Conservation (phyloP, 2,329 filamentous ascomycete genomes). For the Penicillium glabrum region DNA sequence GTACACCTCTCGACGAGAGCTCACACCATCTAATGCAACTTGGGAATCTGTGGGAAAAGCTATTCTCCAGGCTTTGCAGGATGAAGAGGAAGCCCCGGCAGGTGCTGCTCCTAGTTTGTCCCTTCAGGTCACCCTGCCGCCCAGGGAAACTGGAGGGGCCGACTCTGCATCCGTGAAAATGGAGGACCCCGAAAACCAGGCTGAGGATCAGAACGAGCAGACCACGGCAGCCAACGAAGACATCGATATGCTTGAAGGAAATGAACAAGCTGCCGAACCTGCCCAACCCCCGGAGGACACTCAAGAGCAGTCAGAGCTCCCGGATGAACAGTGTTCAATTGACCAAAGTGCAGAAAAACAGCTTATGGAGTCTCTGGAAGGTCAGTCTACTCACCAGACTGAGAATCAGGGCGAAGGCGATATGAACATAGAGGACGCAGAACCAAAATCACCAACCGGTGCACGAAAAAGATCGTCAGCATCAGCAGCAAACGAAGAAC, state of each 20-base stretch:
- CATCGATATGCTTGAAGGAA: slow-evolving; percentile 16
- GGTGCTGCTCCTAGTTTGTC: slow-evolving; percentile 37
- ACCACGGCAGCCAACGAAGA: slow-evolving; percentile 13
- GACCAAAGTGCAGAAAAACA: slow-evolving; percentile 39
- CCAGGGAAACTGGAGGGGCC: slow-evolving; percentile 23
- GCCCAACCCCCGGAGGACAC: not conserved
- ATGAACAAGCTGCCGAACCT: not conserved
- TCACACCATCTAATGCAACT: slow-evolving; percentile 34
- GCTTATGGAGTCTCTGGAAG: slow-evolving; percentile 37
- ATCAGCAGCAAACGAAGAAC: slow-evolving; percentile 59
- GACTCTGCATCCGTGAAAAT: slow-evolving; percentile 13
- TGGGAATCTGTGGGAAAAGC: slow-evolving; percentile 53
- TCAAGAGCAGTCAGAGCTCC: slow-evolving; percentile 18
- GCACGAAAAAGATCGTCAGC: slow-evolving; percentile 62
- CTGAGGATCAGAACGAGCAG: slow-evolving; percentile 9
- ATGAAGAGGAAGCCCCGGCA: slow-evolving; percentile 37
- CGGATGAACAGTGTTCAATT: slow-evolving; percentile 34
- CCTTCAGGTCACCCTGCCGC: slow-evolving; percentile 45
- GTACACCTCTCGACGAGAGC: slow-evolving; percentile 38
- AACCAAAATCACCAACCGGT: slow-evolving; percentile 37
- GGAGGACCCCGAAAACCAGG: slow-evolving; percentile 12
- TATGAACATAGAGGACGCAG: slow-evolving; percentile 26
- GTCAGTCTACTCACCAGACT: slow-evolving; percentile 25
- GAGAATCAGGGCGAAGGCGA: slow-evolving; percentile 23
- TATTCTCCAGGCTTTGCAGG: slow-evolving; percentile 45